Conservation (phyloP, 768 basidiomycete species). For the Sutorius australiensis region DNA sequence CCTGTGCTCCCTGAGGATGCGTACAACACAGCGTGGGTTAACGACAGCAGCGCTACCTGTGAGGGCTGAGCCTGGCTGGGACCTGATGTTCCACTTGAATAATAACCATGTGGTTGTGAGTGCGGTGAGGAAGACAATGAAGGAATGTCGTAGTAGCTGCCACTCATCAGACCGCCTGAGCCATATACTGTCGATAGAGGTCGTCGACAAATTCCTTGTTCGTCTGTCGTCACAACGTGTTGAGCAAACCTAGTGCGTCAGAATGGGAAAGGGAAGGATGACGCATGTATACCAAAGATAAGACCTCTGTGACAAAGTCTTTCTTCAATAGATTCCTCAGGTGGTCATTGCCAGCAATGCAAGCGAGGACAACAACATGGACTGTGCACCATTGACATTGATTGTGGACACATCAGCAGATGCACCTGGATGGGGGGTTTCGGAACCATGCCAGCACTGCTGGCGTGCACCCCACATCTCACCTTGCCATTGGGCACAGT, state of each 20-base stretch:
- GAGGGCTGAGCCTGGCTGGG: conserved; percentile 18
- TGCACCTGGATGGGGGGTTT: conserved; percentile 2
- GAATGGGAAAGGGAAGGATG: not conserved
- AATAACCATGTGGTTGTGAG: conserved; percentile 20
- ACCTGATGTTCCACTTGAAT: conserved; percentile 15
- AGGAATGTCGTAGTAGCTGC: conserved; percentile 26
- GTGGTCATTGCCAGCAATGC: conserved; percentile 12
- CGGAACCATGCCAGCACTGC: not conserved
- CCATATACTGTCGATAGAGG: conserved; percentile 52
- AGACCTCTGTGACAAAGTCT: conserved; percentile 56
- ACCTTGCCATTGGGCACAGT: conserved; percentile 29
- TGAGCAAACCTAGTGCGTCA: not conserved
- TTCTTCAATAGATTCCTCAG: conserved; percentile 41
- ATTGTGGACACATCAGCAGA: conserved; percentile 9
- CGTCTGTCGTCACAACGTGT: conserved; percentile 38
- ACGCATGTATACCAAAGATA: conserved; percentile 61
- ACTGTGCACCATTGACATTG: conserved; percentile 18
- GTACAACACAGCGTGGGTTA: conserved; percentile 21
- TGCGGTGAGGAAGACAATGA: conserved; percentile 20
- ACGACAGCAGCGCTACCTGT: conserved; percentile 16
- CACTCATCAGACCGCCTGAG: conserved; percentile 15
- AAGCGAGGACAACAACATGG: conserved; percentile 26
- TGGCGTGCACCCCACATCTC: conserved; percentile 5
- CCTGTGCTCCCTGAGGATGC: conserved; percentile 22
- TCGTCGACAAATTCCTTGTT: conserved; percentile 63